phyloP scores from a whole-genome alignment of 176 grass and related monocot species.

The Aechmea fasciata region DNA sequence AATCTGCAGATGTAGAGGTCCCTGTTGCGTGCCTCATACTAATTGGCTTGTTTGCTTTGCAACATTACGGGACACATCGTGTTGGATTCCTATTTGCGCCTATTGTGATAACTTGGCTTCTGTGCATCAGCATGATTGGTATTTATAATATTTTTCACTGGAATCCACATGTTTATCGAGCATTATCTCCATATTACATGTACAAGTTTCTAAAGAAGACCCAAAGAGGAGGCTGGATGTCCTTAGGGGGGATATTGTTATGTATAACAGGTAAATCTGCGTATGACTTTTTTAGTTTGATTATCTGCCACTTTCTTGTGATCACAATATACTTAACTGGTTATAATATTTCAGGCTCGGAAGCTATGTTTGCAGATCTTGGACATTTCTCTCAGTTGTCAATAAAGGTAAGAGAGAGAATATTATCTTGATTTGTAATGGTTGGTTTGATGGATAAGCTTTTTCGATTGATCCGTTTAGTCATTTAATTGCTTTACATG shows the following conservation, averaged over 20 bases:
- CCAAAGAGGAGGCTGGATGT: slow-evolving; percentile 94
- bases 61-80: slow-evolving; percentile 96
- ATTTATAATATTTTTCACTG: slow-evolving; percentile 86
- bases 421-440: neutral
- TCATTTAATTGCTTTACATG: too few relatives aligned
- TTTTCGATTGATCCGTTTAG: neutral
- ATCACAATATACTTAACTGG: slow-evolving; percentile 5
- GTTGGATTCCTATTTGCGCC: slow-evolving; percentile 91
- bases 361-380: slow-evolving; percentile 97
- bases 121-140: slow-evolving; percentile 88
- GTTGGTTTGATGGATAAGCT: neutral
- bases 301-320: neutral
- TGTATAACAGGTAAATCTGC: slow-evolving; percentile 70
- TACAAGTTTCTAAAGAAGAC: slow-evolving; percentile 95
- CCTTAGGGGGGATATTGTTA: slow-evolving; percentile 78
- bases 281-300: neutral
- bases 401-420: slow-evolving; percentile 58
- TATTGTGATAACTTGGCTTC: slow-evolving; percentile 79
- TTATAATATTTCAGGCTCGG: slow-evolving; percentile 63
- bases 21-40: slow-evolving; percentile 78
- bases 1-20: slow-evolving; percentile 81
- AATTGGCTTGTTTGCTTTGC: slow-evolving; percentile 71
- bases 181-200: slow-evolving; percentile 95
- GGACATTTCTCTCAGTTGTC: slow-evolving; percentile 94
- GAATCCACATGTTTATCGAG: slow-evolving; percentile 88